phyloP scores from a whole-genome alignment of 371 early-diverging fungal genomes.

The Lichtheimia hyalospora region DNA sequence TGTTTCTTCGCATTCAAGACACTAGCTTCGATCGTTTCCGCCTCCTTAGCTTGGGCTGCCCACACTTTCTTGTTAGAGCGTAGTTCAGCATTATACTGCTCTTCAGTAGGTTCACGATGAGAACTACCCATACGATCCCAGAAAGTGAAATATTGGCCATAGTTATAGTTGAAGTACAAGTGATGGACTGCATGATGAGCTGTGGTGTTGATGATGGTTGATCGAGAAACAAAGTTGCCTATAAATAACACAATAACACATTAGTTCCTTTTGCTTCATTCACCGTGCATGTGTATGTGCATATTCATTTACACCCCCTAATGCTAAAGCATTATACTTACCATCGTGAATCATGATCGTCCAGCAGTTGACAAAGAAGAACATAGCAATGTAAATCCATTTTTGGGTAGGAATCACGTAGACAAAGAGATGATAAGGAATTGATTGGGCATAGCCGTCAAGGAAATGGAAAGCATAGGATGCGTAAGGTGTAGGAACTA shows the following conservation, averaged over 20 bases:
- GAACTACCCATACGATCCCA: conserved; percentile 84
- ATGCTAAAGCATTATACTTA: too few relatives aligned
- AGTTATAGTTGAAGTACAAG: conserved; percentile 97
- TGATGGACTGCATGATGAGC: conserved; percentile 97
- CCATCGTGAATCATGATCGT: conserved; percentile 97
- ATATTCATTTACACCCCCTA: too few relatives aligned
- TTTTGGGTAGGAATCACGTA: conserved; percentile 90
- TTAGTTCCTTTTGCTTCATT: not conserved
- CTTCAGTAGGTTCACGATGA: conserved; percentile 70
- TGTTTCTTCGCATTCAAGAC: not conserved
- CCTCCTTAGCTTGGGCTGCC: conserved; percentile 66
- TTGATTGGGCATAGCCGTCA: conserved; percentile 92
- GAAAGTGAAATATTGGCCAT: conserved; percentile 94
- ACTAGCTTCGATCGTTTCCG: conserved; percentile 56
- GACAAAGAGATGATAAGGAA: conserved; percentile 91
- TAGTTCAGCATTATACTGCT: conserved; percentile 62
- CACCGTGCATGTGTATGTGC: too few relatives aligned
- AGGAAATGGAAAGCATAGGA: conserved; percentile 95
- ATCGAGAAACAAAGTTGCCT: conserved; percentile 64
- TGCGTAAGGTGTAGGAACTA: conserved; percentile 92
- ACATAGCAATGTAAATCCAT: conserved; percentile 79
- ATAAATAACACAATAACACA: conserved; percentile 5
- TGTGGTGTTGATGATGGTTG: conserved; percentile 74
- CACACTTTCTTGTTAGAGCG: conserved; percentile 65
- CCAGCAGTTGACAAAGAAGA: conserved; percentile 93